Evolutionary conservation across 164 flowering plant species (phyloP).

Genomic region (Santalum album): DNA sequence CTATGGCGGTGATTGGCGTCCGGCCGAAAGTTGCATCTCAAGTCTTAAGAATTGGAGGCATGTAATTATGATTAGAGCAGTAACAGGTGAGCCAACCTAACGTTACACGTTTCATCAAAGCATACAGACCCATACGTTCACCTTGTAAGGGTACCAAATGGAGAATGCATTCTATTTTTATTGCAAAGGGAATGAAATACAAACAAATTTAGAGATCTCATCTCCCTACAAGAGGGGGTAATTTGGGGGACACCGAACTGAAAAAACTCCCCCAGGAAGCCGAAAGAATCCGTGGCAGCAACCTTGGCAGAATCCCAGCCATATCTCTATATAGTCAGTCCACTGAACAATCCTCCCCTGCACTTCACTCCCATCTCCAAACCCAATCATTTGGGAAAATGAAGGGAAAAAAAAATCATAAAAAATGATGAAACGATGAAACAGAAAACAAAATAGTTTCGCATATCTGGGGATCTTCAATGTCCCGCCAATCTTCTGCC

Average conservation of each 20-base stretch:
- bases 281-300: constrained; percentile 10
- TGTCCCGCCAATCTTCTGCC: constrained; percentile 6
- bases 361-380: neutral
- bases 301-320: neutral
- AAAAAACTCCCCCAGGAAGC: neutral
- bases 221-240: neutral
- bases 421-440: neutral
- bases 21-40: no score
- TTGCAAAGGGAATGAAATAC: constrained; percentile 8
- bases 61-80: no score
- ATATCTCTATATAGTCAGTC: neutral
- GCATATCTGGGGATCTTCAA: neutral
- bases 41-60: no score
- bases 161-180: constrained; percentile 1
- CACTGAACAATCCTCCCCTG: neutral
- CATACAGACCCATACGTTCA: no score
- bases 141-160: no score
- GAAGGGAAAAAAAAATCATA: no score
- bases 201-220: constrained; percentile 6
- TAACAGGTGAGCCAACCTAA: no score
- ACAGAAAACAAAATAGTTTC: neutral
- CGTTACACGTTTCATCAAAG: no score
- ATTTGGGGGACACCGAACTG: neutral
- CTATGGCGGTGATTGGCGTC: no score
- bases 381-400: no score